These are phyloP conservation scores for Afroboletus lepidellus DNA, from an alignment of 1,284 basidiomycete species.

Conservation along the genomic window DNA sequence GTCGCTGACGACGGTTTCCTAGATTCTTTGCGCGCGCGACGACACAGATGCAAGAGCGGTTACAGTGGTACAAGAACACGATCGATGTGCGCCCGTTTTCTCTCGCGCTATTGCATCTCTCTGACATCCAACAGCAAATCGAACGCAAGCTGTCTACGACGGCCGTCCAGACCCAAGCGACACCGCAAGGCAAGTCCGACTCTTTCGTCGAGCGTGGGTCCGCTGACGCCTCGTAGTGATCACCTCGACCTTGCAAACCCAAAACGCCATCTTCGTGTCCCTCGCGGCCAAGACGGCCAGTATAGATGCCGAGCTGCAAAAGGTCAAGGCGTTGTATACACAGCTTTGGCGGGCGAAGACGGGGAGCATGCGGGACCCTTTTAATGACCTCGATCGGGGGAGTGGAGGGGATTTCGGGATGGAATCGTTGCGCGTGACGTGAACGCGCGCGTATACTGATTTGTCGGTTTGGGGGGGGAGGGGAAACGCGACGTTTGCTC, in stretches of 20 bases:
- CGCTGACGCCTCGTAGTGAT: conserved; percentile 46
- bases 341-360: conserved; percentile 68
- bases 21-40: conserved; percentile 76
- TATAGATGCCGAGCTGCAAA: conserved; percentile 67
- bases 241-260: conserved; percentile 68
- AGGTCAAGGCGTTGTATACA: conserved; percentile 58
- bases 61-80: conserved; percentile 75
- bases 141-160: conserved; percentile 74
- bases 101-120: neutral
- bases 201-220: neutral
- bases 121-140: conserved; percentile 57
- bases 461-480: too few species aligned
- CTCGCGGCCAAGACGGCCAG: conserved; percentile 71
- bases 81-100: conserved; percentile 55
- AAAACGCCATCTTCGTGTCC: conserved; percentile 69
- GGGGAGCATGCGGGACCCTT: conserved; percentile 72
- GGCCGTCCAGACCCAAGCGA: conserved; percentile 57
- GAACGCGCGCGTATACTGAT: too few species aligned
- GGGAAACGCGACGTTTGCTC: too few species aligned
- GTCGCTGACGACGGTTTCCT: conserved; percentile 1
- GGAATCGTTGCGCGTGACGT: conserved; percentile 42
- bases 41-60: conserved; percentile 65
- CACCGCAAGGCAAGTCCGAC: conserved; percentile 64
- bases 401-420: conserved; percentile 51
- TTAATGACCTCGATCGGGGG: conserved; percentile 60